Evolutionary conservation across 331 rosid species (phyloP).

Genomic region (Acacia pycnantha): DNA sequence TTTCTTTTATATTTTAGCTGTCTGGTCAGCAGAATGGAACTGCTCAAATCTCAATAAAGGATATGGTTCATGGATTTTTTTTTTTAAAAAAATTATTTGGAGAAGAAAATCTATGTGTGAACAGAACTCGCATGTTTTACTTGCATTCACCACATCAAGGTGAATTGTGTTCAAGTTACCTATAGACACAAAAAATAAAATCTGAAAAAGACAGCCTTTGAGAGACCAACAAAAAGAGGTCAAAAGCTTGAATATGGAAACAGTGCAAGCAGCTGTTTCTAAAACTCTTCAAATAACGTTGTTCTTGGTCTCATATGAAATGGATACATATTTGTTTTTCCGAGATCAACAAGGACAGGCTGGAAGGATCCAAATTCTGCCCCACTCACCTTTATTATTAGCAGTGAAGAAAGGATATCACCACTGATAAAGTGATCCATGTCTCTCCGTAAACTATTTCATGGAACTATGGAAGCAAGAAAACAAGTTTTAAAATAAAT

Average conservation of each 20-base stretch:
- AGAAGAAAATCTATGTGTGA: not conserved
- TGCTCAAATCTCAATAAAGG: not conserved
- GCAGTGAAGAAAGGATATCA: conserved; percentile 40
- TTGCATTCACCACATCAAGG: not conserved
- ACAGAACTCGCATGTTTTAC: not conserved
- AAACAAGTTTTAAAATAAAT: not conserved
- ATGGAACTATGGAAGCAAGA: conserved; percentile 9
- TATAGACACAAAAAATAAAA: conserved; percentile 11
- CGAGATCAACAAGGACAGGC: conserved; percentile 76
- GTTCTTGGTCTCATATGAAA: conserved; percentile 32
- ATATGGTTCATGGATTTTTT: not conserved
- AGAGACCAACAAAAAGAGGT: conserved; percentile 53
- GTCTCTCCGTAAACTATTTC: conserved; percentile 30
- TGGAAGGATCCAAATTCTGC: conserved; percentile 83
- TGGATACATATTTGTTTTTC: conserved; percentile 33
- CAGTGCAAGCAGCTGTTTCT: conserved; percentile 19
- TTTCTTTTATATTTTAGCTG: not conserved
- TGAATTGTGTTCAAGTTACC: conserved; percentile 24
- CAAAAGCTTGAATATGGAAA: conserved; percentile 46
- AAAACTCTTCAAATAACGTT: not conserved
- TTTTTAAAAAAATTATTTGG: not conserved
- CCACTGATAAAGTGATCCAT: conserved; percentile 48
- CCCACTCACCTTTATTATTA: conserved; percentile 63
- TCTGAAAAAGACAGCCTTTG: conserved; percentile 43
- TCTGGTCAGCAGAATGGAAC: not conserved